Conservation (phyloP, 2,329 filamentous ascomycete species). For the Tympanopsis confertula region DNA sequence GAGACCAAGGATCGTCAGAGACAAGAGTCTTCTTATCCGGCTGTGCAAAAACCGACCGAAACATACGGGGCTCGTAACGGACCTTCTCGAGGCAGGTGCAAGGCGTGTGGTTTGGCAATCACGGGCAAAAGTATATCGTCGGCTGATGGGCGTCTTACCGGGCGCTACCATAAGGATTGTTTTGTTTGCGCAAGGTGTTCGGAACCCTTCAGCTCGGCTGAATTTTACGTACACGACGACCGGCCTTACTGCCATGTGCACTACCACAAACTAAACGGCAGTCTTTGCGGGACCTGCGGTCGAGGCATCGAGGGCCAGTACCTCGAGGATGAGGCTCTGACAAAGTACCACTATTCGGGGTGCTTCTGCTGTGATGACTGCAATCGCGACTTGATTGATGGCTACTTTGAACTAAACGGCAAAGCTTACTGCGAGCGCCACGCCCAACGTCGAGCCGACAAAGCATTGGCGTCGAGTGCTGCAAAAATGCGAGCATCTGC, state of each 20-base stretch:
- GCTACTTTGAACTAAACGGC: slow-evolving; percentile 83
- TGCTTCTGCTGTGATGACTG: slow-evolving; percentile 83
- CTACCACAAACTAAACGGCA: slow-evolving; percentile 85
- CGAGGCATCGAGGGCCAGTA: slow-evolving; percentile 88
- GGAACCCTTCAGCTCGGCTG: slow-evolving; percentile 70
- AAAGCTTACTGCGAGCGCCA: slow-evolving; percentile 78
- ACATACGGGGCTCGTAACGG: slow-evolving; percentile 22
- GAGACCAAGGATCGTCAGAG: neutral
- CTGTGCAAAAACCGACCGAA: slow-evolving; percentile 12
- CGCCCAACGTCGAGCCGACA: slow-evolving; percentile 45
- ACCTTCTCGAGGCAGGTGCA: slow-evolving; percentile 63
- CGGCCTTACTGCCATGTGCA: slow-evolving; percentile 82
- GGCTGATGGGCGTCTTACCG: slow-evolving; percentile 80
- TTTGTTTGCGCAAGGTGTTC: slow-evolving; percentile 83
- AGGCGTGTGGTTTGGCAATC: slow-evolving; percentile 69
- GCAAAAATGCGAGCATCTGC: slow-evolving; percentile 6
- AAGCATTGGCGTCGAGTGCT: slow-evolving; percentile 28
- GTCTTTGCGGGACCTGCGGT: slow-evolving; percentile 69
- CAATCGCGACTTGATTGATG: slow-evolving; percentile 59
- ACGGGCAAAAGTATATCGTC: slow-evolving; percentile 87
- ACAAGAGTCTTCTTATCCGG: slow-evolving; percentile 11
- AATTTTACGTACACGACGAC: slow-evolving; percentile 86
- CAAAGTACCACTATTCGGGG: slow-evolving; percentile 68
- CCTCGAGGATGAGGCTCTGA: slow-evolving; percentile 64
- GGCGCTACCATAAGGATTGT: slow-evolving; percentile 88